Evolutionary conservation across 2,329 filamentous ascomycete species (phyloP), one percentile per base, ranked within the genome.

Genomic region (Microthyrium microscopicum): DNA sequence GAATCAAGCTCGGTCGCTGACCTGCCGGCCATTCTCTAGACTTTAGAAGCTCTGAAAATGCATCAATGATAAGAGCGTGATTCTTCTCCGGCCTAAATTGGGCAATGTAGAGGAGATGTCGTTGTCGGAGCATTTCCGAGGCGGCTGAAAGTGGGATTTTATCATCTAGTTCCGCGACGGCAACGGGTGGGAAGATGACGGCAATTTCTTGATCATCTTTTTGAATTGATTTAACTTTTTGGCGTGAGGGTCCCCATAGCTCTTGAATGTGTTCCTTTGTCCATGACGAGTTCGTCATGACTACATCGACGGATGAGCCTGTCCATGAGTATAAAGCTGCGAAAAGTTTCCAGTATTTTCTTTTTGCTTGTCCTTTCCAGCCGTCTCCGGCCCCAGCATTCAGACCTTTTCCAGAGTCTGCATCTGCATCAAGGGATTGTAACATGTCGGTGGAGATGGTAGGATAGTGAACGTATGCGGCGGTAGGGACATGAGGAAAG

Each of bases 381-480:
- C 87, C 87, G 20, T 62, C 65, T 3, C 84, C 87, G 35, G 79
- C 68, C 20, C 87, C 85, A 4, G 85, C 80, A 51, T 95, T 89
- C 36, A 92, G 64, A 3, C 87, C 55, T 62, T 68, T 21, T 52
- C 13, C 19, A 7, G 7, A n/a, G 7, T 20, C 21, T 22, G 24
- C 26, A 12, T 15, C 21, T 5, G 34, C 30, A 9, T 29, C 31
- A 27, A 34, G 26, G 47, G 39, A 4, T 94, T 70, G 13, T 81
- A 98, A 70, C 89, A 98, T 98, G 48, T 98, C 89, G 32, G 84
- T 98, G 3, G 85, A 94, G 34, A 98, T 98, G 36, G 87, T 95
- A 1, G 89, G 89, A 51, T 95, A 98, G 58, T 98, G 89, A 1
- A 95, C 85, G 50, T 98, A 98, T 33, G 89, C 85, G 29, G 72